Evolutionary conservation across 208 protist genomes (phyloP), one percentile per base, ranked within the genome.

Genomic region (Polymyxa betae): DNA sequence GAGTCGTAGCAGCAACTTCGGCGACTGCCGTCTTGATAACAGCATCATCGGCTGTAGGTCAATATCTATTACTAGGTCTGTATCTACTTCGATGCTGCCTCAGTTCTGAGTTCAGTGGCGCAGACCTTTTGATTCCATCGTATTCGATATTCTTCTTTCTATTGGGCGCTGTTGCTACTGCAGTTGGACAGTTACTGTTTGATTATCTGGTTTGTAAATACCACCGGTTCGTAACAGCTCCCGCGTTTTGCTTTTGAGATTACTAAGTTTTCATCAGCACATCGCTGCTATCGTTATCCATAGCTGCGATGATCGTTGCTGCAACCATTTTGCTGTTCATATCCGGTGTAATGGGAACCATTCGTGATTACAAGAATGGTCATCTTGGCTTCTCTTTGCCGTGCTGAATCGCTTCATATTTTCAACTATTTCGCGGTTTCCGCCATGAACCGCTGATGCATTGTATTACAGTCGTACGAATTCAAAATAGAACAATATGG

Each of bases 1-100:
- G 66, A 88, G 90, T 89, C 49, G 88, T 91, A 45, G 52, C 90
- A 29, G 90, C 90, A n/a, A 91, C 90, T 40, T 91, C 90, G 68
- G 44, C 90, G 12, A 89, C 45, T 20, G 88, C 88, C n/a, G 88
- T 89, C 54, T 82, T 82, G 35, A 20, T 82, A 12, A 82, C 72
- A 43, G 5, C 72, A 5, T 82, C 72, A 20, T 82, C 72, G 35
- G 72, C 72, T 20, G 10, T 82, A 45, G n/a, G 10, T 43, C 72
- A 45, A n/a, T 82, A 82, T 82, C 5, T 43, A 20, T 38, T 43
- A 45, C n/a, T 82, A 45, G 72, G 72, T 82, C 5, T 35, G 40
- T 35, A 40, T 5, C 72, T 12, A n/a, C n/a, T 20, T 35, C 72
- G 10, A n/a, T 82, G n/a, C 35, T 82, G 72, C 5, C 35, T 38